phyloP scores from a whole-genome alignment of 106 monocot species.

The Acorus calamus region DNA sequence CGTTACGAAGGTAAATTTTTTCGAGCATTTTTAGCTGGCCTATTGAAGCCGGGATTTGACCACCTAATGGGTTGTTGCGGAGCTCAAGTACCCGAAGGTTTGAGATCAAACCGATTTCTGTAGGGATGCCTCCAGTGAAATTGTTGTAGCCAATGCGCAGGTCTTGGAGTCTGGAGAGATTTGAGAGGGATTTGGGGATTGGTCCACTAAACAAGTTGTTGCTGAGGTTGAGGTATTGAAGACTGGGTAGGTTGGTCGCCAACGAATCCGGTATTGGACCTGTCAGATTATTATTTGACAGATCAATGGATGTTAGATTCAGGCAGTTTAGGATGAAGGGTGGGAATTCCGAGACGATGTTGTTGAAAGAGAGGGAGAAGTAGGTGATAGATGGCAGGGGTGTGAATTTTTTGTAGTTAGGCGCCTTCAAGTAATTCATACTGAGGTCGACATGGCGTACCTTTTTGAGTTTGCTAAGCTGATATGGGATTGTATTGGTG shows the following conservation, averaged over 20 bases:
- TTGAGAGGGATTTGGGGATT: not conserved
- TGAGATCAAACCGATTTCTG: slow-evolving; percentile 22
- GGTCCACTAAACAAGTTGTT: slow-evolving; percentile 44
- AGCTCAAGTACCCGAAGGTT: slow-evolving; percentile 28
- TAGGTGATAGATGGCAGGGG: slow-evolving; percentile 29
- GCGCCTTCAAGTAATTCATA: slow-evolving; percentile 26
- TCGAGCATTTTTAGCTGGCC: slow-evolving; percentile 34
- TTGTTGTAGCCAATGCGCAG: no score
- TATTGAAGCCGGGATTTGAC: slow-evolving; percentile 38
- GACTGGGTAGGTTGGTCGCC: slow-evolving; percentile 16
- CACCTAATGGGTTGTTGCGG: slow-evolving; percentile 21
- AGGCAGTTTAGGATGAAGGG: slow-evolving; percentile 38
- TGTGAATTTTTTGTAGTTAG: slow-evolving; percentile 23
- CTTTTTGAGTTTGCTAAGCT: no score
- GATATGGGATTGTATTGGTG: no score
- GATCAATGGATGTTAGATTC: slow-evolving; percentile 48
- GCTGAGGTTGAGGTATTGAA: slow-evolving; percentile 45
- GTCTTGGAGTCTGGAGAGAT: no score
- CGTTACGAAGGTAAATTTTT: slow-evolving; percentile 8
- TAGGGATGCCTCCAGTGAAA: not conserved
- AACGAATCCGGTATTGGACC: slow-evolving; percentile 34
- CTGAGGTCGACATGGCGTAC: slow-evolving; percentile 25
- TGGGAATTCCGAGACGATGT: slow-evolving; percentile 26
- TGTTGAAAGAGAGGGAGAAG: slow-evolving; percentile 36
- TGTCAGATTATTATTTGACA: slow-evolving; percentile 22